Conservation (phyloP, 306 rosid species). For the Pachyrhizus erosus region DNA sequence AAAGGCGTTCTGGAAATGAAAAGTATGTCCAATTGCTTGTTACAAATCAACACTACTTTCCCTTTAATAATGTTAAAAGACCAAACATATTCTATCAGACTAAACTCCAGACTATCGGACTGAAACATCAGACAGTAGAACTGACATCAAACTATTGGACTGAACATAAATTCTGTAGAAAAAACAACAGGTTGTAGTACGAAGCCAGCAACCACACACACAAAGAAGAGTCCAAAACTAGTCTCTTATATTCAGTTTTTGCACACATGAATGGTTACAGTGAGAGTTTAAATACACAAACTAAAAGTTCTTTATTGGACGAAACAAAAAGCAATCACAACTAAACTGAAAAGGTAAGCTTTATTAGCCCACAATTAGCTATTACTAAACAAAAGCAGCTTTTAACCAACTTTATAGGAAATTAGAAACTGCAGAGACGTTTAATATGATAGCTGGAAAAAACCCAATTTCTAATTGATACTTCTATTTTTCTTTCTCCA, state of each 20-base stretch:
- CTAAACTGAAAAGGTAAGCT: not conserved
- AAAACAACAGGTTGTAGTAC: not conserved
- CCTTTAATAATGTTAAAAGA: too few relatives aligned
- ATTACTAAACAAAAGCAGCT: not conserved
- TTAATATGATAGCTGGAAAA: not conserved
- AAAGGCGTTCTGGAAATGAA: not conserved
- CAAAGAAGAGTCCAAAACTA: too few relatives aligned
- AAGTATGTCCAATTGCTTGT: not conserved
- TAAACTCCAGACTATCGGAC: too few relatives aligned
- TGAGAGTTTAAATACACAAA: not conserved
- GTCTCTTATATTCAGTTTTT: too few relatives aligned
- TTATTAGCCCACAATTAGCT: not conserved
- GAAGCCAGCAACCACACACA: not conserved
- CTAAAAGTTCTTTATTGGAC: not conserved
- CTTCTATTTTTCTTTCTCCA: not conserved
- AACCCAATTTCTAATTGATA: not conserved
- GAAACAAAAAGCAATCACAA: not conserved
- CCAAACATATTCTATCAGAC: too few relatives aligned
- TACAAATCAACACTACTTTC: not conserved
- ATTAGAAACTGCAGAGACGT: not conserved
- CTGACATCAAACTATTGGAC: not conserved
- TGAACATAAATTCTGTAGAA: not conserved
- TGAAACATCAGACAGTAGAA: too few relatives aligned
- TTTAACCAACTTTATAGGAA: not conserved
- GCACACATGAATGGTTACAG: too few relatives aligned